Evolutionary conservation across 2,329 filamentous ascomycete species (phyloP), one percentile per base, ranked within the genome.

Genomic region (Paraphaeosphaeria minitans): DNA sequence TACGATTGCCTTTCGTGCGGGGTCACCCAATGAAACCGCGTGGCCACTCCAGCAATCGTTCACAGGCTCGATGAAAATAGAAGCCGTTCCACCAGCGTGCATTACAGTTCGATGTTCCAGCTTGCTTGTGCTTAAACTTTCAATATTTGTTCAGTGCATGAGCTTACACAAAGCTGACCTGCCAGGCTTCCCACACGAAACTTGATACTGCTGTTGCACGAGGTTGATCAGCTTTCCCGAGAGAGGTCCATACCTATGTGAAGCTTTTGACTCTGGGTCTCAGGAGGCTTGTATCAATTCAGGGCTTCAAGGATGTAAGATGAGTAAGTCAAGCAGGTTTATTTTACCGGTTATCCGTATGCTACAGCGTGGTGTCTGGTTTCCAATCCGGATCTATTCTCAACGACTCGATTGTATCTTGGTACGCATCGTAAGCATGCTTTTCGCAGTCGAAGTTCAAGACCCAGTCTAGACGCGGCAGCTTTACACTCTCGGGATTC

Each of bases 381-480:
- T 61, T 62, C 63, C 63, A 66, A 19, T 51, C 57, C 0, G 64
- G 59, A 49, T 65, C 53, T 16, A 42, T 51, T 50, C 46, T 56
- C 49, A 67, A 53, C 22, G 46, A 51, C 51, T 68, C 58, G 12
- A 65, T 66, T 14, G 65, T 70, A 54, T 71, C 60, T 0, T 54
- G 48, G 47, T 69, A 71, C 33, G 75, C 72, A 35, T 76, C 64
- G 37, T 70, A 66, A 9, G 67, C 63, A 57, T 71, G 66, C 45
- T 60, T 48, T 24, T 57, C 46, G 19, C 60, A 62, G 55, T 71
- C 67, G 33, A 66, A 66, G 39, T 66, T 65, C 33, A 70, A 42
- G 21, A 71, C 43, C 69, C 69, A 71, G 9, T 64, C 62, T 35
- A 68, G 56, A 13, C 66, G 48, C 9, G 69, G 67, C 42, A 69